A percentile compares a stretch with the other conserved stretches of the same genome.
phyloP scores from a whole-genome alignment of 106 monocot genomes.

The Dioscorea dumetorum region DNA sequence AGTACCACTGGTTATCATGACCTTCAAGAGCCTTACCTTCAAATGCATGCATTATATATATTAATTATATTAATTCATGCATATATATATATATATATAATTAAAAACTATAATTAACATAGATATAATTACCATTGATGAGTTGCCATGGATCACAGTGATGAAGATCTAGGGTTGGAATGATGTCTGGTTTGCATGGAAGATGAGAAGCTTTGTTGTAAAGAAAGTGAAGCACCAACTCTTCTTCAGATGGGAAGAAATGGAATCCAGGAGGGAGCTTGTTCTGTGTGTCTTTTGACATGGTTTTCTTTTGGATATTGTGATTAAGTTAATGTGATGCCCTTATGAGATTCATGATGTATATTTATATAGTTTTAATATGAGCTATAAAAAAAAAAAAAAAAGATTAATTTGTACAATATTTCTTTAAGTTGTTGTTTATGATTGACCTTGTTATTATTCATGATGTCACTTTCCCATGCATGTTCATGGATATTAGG shows the following conservation, averaged over 20 bases:
- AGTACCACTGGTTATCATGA: slow-evolving; percentile 67
- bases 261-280: slow-evolving; percentile 81
- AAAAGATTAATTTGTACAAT: too few relatives aligned
- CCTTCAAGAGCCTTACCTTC: slow-evolving; percentile 76
- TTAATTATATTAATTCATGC: not conserved
- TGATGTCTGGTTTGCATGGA: slow-evolving; percentile 66
- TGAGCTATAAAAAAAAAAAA: too few relatives aligned
- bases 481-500: too few relatives aligned
- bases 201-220: slow-evolving; percentile 37
- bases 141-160: slow-evolving; percentile 76
- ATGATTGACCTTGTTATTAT: too few relatives aligned
- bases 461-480: too few relatives aligned
- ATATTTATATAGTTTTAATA: too few relatives aligned
- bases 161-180: slow-evolving; percentile 62
- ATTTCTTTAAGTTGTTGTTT: too few relatives aligned
- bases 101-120: not conserved
- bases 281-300: slow-evolving; percentile 17
- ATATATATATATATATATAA: not conserved
- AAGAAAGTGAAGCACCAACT: slow-evolving; percentile 85
- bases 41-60: not conserved
- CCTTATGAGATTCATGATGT: too few relatives aligned
- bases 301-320: too few relatives aligned
- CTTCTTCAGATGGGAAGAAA: slow-evolving; percentile 90
- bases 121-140: slow-evolving; percentile 23
- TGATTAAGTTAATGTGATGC: too few relatives aligned